Evolutionary conservation across 1,139 yeast species (phyloP).

Genomic region (Candida sojae): DNA sequence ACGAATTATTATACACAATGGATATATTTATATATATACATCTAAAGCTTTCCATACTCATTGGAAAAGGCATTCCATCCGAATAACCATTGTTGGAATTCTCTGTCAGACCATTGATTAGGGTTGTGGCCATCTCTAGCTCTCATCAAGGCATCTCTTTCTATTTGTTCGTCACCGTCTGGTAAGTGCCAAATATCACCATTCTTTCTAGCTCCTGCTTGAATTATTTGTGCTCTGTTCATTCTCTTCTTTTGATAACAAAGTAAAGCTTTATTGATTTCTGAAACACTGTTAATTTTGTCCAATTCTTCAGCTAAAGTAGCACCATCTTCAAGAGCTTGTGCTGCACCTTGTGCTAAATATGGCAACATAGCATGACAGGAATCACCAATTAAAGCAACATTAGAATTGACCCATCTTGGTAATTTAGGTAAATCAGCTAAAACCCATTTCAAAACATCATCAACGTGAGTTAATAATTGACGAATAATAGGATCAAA

Average conservation of each 20-base stretch:
- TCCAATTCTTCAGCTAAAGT: slow-evolving; percentile 19
- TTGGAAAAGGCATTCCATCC: slow-evolving; percentile 15
- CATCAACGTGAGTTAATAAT: slow-evolving; percentile 22
- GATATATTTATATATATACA: no score
- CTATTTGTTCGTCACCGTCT: slow-evolving; percentile 24
- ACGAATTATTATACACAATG: no score
- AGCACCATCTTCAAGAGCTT: slow-evolving; percentile 36
- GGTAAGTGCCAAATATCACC: slow-evolving; percentile 24
- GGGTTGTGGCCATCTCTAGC: slow-evolving; percentile 12
- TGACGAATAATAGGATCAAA: slow-evolving; percentile 31
- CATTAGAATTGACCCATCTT: slow-evolving; percentile 20
- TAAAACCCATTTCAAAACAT: slow-evolving; percentile 30
- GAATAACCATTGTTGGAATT: slow-evolving; percentile 16
- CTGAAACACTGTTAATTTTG: slow-evolving; percentile 12
- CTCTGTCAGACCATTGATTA: slow-evolving; percentile 16
- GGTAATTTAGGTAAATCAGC: slow-evolving; percentile 26
- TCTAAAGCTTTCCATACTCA: no score
- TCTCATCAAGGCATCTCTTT: slow-evolving; percentile 19
- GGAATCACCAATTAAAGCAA: slow-evolving; percentile 38
- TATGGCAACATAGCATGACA: slow-evolving; percentile 42
- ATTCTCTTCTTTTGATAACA: slow-evolving; percentile 23
- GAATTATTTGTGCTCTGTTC: slow-evolving; percentile 27
- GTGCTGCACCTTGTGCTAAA: slow-evolving; percentile 43
- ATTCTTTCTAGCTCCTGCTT: slow-evolving; percentile 21
- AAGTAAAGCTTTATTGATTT: slow-evolving; percentile 15